Evolutionary conservation across 169 alveolate species (phyloP), one percentile per base, ranked within the genome.

Genomic region (Cryptosporidium ryanae): DNA sequence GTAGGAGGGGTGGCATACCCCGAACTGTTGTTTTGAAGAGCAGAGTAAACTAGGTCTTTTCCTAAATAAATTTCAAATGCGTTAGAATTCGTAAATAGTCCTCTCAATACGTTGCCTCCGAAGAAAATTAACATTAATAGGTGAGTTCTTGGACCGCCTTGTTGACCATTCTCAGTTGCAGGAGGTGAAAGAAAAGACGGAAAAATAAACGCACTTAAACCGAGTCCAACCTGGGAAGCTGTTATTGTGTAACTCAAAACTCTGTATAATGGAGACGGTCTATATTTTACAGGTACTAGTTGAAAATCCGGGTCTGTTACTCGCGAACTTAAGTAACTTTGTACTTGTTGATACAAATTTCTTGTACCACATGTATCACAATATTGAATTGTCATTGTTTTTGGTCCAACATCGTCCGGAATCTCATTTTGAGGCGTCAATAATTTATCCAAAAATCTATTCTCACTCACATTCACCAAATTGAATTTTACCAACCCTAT

Each of bases 321-420:
- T 52, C 83, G 23, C 15, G 83, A 68, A 68, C 83, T 49, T 23
- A 68, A 54, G 49, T 68, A 68, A 68, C 83, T 68, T 29, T 68
- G 83, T 68, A 68, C 66, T 68, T 68, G 83, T n/a, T 68, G 83
- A 43, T 68, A 68, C 55, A 68, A 68, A 31, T 54, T 68, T 17
- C 66, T 55, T 23, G 83, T 68, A 27, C 83, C 66, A 68, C 83
- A 68, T 68, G 83, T 68, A 54, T 68, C 83, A 68, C 83, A 68
- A 34, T 68, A 68, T 68, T 68, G 83, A 52, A 68, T 68, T 25
- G 66, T 68, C 83, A 68, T 68, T n/a, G 83, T 68, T 34, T 68
- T 68, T 27, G 83, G 83, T 0, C 83, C 83, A 2, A 68, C 66
- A 68, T 68, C 66, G 21, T 49, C 67, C 8, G 83, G 83, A 50